Evolutionary conservation across 73 alveolate species (phyloP).

Genomic region (Paramecium biaurelia): DNA sequence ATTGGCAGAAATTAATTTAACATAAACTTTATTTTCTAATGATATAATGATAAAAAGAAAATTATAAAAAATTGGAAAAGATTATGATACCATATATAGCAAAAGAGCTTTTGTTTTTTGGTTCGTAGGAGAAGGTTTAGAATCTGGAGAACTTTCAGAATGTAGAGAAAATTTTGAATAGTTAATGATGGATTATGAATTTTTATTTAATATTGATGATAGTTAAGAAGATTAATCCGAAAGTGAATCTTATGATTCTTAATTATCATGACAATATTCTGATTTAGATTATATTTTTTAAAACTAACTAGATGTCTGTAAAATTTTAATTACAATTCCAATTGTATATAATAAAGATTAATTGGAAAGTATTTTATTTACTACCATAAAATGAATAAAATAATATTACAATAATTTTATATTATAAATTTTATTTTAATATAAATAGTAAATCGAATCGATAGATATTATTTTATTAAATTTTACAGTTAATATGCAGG

Average conservation of each 20-base stretch:
- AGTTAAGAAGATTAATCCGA: background rate
- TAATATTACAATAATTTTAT: background rate
- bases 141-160: background rate
- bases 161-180: background rate
- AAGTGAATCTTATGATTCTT: background rate
- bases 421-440: background rate
- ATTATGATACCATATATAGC: background rate
- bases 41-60: background rate
- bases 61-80: background rate
- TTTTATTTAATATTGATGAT: background rate
- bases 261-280: background rate
- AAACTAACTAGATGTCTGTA: background rate
- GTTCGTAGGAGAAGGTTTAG: background rate
- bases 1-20: background rate
- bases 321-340: background rate
- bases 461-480: background rate
- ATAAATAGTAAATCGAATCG: background rate
- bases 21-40: background rate
- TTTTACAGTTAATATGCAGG: constrained; percentile 19
- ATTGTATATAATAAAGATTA: background rate
- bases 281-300: background rate
- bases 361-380: no score
- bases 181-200: background rate
- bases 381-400: background rate
- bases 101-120: background rate